Evolutionary conservation across 1,284 basidiomycete species (phyloP), one percentile per base, ranked within the genome.

Genomic region (Malassezia psittaci): DNA sequence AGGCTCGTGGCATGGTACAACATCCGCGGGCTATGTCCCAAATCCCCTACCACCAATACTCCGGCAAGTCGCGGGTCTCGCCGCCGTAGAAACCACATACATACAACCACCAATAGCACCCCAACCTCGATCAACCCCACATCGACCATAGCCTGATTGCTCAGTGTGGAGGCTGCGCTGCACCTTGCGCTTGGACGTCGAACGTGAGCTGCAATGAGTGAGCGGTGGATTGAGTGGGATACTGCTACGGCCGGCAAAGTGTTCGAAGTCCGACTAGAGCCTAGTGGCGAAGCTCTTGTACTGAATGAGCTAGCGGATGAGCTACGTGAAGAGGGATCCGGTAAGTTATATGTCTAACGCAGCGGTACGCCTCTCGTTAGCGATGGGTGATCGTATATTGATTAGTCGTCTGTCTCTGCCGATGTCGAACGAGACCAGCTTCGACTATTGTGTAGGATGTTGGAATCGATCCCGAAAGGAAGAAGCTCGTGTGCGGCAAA

Each of bases 1-100:
- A 98, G 86, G 69, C 87, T 90, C 69, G 91, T 83, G 0, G 91
- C 87, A 69, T 99, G 94, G 75, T 96, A 94, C 87, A 96, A 94
- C 89, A 96, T 96, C 37, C 94, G 81, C 9, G 94, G 94, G 72
- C 87, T 90, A 46, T 93, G 81, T 0, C 90, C 94, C 47, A 99
- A 83, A 77, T 99, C 94, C 7, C 94, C 94, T 9, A 99, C 80
- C 1, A 99, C 94, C 29, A 98, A 78, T 45, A 98, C 83, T 0
- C 85, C 87, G 11, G 89, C 87, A 12, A 37, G 37, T 16, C 49
- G 36, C 33, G 50, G 16, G 15, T 35, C 35, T 19, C 32, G 41
- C 38, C 12, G n/a, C 15, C 40, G 50, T 33, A 19, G 12, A 8
- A 8, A n/a, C 19, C 12, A 37, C 51, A 33, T 40, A 29, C 24